Conservation (phyloP, 1,284 basidiomycete genomes). For the Stygiomarasmius scandens region DNA sequence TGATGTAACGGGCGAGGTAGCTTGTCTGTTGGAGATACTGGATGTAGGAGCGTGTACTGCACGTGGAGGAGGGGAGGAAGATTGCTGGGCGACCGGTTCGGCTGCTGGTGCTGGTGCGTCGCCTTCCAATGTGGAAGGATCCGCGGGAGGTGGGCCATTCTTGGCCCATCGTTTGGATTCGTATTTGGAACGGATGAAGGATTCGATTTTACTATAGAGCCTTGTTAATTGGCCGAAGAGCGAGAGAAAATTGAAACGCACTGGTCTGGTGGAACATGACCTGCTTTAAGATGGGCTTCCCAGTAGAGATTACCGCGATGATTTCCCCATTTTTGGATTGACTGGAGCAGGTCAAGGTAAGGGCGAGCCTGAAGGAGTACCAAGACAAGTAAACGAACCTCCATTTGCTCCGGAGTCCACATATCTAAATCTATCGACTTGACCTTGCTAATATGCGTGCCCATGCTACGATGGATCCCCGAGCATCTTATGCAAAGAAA, state of each 20-base stretch:
- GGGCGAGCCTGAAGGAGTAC: background rate
- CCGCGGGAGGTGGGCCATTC: conserved; percentile 81
- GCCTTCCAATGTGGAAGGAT: conserved; percentile 81
- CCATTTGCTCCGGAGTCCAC: conserved; percentile 98
- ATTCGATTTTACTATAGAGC: conserved; percentile 88
- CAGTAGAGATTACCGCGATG: conserved; percentile 91
- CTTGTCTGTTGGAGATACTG: conserved; percentile 33
- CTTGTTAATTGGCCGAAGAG: background rate
- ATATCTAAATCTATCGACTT: conserved; percentile 98
- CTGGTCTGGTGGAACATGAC: conserved; percentile 96
- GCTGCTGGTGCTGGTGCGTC: conserved; percentile 27
- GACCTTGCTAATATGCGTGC: conserved; percentile 96
- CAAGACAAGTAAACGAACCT: conserved; percentile 50
- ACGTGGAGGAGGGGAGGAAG: conserved; percentile 25
- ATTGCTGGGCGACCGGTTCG: conserved; percentile 31
- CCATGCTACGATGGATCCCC: conserved; percentile 98
- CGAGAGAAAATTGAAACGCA: conserved; percentile 45
- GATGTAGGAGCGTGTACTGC: conserved; percentile 32
- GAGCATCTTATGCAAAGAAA: conserved; percentile 97
- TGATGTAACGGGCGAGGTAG: conserved; percentile 33
- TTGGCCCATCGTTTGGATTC: conserved; percentile 92
- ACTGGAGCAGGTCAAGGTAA: conserved; percentile 44
- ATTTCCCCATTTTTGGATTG: conserved; percentile 95
- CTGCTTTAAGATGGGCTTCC: conserved; percentile 94
- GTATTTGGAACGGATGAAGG: conserved; percentile 97